These are phyloP conservation scores for Ogataea pini DNA, from an alignment of 805 yeast genomes.

Conservation along the genomic window DNA sequence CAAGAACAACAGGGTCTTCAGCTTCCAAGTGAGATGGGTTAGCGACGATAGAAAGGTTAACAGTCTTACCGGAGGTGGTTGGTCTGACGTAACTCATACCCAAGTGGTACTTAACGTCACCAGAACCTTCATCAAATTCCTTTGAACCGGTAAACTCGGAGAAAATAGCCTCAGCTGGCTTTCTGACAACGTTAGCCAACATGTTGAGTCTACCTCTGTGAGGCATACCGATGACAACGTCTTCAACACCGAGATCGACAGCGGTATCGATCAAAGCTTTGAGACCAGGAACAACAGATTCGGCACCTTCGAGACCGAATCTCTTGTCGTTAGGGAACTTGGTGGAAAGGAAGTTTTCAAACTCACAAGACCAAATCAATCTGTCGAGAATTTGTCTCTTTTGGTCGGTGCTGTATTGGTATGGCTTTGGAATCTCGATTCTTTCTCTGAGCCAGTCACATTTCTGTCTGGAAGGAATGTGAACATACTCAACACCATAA, in stretches of 20 bases:
- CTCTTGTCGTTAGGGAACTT: constrained; percentile 98
- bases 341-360: constrained; percentile 88
- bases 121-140: constrained; percentile 91
- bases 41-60: constrained; percentile 93
- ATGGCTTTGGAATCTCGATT: constrained; percentile 89
- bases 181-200: constrained; percentile 96
- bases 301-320: constrained; percentile 98
- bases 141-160: constrained; percentile 93
- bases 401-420: constrained; percentile 78
- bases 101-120: constrained; percentile 98
- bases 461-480: constrained; percentile 90
- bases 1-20: constrained; percentile 97
- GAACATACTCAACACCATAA: constrained; percentile 94
- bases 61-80: constrained; percentile 96
- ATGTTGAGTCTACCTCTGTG: constrained; percentile 99
- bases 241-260: constrained; percentile 91
- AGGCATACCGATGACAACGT: constrained; percentile 98
- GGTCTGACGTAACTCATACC: constrained; percentile 99
- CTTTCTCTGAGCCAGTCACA: constrained; percentile 99
- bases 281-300: constrained; percentile 94
- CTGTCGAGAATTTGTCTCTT: constrained; percentile 96
- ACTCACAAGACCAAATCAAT: constrained; percentile 92
- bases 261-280: constrained; percentile 93
- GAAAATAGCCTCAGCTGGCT: constrained; percentile 97
- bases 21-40: constrained; percentile 99